Conservation (phyloP, 495 filamentous ascomycete species). For the Penicillium alfredii region DNA sequence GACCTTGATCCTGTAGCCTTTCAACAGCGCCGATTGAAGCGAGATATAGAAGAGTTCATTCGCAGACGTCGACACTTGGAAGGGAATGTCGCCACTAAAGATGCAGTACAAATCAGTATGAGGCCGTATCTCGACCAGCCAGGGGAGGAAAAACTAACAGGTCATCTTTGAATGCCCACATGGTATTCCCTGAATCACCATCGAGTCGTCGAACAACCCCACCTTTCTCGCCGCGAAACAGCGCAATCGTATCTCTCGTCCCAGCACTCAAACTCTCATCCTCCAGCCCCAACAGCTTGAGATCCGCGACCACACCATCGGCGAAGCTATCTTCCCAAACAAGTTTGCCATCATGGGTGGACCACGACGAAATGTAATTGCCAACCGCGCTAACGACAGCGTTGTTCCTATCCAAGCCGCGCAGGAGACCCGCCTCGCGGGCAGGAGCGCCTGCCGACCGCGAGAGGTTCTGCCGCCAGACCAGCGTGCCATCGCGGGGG, state of each 20-base stretch:
- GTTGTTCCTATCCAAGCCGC: conserved; percentile 66
- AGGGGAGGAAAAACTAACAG: conserved; percentile 48
- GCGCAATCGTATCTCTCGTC: conserved; percentile 62
- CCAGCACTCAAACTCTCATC: conserved; percentile 42
- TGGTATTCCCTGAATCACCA: conserved; percentile 62
- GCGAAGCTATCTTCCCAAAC: conserved; percentile 61
- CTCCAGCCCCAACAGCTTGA: conserved; percentile 73
- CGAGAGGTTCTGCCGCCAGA: conserved; percentile 79
- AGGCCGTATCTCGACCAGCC: no score
- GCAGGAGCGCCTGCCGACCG: conserved; percentile 26
- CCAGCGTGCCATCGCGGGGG: conserved; percentile 71
- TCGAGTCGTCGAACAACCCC: conserved; percentile 64
- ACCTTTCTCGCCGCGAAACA: conserved; percentile 49
- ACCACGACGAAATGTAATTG: conserved; percentile 69
- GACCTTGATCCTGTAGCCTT: conserved; percentile 67
- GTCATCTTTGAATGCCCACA: conserved; percentile 69
- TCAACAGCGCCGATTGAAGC: conserved; percentile 60
- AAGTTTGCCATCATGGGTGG: conserved; percentile 70
- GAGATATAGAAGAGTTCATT: conserved; percentile 71
- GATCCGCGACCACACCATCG: conserved; percentile 57
- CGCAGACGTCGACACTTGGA: conserved; percentile 72
- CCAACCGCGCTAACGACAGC: conserved; percentile 67
- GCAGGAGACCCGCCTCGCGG: conserved; percentile 48
- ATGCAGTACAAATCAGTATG: conserved; percentile 1
- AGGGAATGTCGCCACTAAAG: conserved; percentile 58